Percentiles rank a stretch among this genome's conserved stretches.
Evolutionary conservation across 1,284 basidiomycete genomes (phyloP).

Genomic region (Cerioporus squamosus): DNA sequence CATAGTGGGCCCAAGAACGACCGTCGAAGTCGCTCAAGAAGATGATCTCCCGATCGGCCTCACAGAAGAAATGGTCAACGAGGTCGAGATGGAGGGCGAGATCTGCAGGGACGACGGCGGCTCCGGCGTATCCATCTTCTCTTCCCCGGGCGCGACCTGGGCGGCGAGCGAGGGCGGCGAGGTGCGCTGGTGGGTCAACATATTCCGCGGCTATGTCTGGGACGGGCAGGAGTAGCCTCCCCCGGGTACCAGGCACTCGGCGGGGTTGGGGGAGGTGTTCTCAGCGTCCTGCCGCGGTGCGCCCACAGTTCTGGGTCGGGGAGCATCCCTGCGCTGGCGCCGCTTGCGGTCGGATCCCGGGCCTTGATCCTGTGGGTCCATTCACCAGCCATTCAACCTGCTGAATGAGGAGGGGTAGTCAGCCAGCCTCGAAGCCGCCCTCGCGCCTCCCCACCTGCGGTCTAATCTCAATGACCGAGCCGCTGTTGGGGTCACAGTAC

Average conservation of each 20-base stretch:
- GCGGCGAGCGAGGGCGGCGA: conserved; percentile 49
- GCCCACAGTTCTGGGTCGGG: no score
- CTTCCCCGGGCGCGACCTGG: conserved; percentile 32
- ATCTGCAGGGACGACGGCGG: conserved; percentile 77
- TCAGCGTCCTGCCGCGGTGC: no score
- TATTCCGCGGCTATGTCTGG: conserved; percentile 70
- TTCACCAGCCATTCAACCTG: no score
- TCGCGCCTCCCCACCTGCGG: no score
- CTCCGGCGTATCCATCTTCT: conserved; percentile 42
- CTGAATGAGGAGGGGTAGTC: no score
- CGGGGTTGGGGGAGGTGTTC: no score
- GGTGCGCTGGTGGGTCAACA: conserved; percentile 70
- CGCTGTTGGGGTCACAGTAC: no score
- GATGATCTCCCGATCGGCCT: conserved; percentile 77
- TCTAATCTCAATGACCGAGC: no score
- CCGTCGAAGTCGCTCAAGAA: conserved; percentile 66
- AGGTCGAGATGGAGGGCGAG: conserved; percentile 67
- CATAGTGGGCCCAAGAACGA: conserved; percentile 50
- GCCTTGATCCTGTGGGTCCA: no score
- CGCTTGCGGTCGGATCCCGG: no score
- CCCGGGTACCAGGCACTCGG: not conserved
- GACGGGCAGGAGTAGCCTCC: conserved; percentile 52
- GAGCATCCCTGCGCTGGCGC: no score
- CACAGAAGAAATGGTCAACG: conserved; percentile 73
- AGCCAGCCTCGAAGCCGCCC: no score